Percentiles rank a stretch among this genome's conserved stretches.
Conservation (phyloP, 176 grass and related monocot species). For the Calamus simplicifolius region DNA sequence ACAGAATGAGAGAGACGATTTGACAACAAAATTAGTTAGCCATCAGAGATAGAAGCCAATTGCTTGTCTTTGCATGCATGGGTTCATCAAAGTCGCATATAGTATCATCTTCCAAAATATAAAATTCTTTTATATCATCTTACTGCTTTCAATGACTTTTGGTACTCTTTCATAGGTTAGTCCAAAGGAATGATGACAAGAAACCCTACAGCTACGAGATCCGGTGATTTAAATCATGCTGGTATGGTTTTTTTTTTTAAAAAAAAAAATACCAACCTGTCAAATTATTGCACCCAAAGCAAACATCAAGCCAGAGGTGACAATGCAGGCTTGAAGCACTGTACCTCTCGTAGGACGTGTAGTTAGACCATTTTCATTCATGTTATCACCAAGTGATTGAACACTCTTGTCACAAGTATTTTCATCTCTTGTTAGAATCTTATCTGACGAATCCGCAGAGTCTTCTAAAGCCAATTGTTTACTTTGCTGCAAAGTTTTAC, state of each 20-base stretch:
- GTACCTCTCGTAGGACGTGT: conserved; percentile 37
- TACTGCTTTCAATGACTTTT: too few species aligned
- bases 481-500: conserved; percentile 5
- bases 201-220: background rate
- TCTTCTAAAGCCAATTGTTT: conserved; percentile 9
- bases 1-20: too few species aligned
- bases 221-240: background rate
- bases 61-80: too few species aligned
- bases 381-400: conserved; percentile 10
- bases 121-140: too few species aligned
- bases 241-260: background rate
- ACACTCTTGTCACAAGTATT: conserved; percentile 12
- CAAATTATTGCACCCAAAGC: conserved; percentile 41
- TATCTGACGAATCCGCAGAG: background rate
- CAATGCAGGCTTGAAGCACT: conserved; percentile 59
- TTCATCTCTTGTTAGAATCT: background rate
- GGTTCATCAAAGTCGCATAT: too few species aligned
- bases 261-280: conserved; percentile 28
- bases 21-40: too few species aligned
- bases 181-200: background rate
- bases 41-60: too few species aligned
- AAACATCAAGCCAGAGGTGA: conserved; percentile 56
- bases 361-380: conserved; percentile 13
- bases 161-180: too few species aligned
- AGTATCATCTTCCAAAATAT: too few species aligned